A percentile compares a stretch with the other conserved stretches of the same genome.
Conservation (phyloP, 768 basidiomycete species). For the Macrolepiota dolichaula region DNA sequence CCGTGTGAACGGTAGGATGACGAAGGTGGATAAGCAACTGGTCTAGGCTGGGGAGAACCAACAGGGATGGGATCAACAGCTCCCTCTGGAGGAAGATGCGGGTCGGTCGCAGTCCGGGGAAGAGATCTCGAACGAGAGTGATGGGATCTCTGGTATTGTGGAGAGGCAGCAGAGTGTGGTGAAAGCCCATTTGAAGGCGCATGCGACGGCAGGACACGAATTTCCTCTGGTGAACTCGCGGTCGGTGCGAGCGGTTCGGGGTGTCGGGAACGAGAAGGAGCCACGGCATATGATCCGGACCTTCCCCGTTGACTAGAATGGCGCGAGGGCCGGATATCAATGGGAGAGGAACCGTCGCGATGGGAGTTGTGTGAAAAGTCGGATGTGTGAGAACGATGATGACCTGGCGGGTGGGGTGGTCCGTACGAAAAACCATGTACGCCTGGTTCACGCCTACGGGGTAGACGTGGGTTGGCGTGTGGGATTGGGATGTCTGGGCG, state of each 20-base stretch:
- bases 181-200: conserved; percentile 14
- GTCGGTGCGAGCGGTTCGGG: conserved; percentile 17
- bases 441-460: conserved; percentile 17
- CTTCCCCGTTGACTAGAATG: conserved; percentile 28
- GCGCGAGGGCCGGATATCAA: conserved; percentile 20
- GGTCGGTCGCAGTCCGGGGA: conserved; percentile 32
- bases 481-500: conserved; percentile 62
- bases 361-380: conserved; percentile 18
- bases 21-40: conserved; percentile 20
- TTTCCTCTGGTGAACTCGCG: conserved; percentile 48
- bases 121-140: conserved; percentile 45
- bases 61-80: conserved; percentile 22
- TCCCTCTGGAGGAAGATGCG: conserved; percentile 21
- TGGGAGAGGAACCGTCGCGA: background rate
- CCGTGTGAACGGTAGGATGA: conserved; percentile 13
- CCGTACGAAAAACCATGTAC: conserved; percentile 17
- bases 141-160: conserved; percentile 22
- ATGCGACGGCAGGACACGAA: conserved; percentile 56
- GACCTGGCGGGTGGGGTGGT: background rate
- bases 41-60: conserved; percentile 22
- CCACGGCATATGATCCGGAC: conserved; percentile 29
- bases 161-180: conserved; percentile 29
- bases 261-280: conserved; percentile 24
- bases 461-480: conserved; percentile 25
- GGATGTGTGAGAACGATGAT: conserved; percentile 18